Base-by-base conservation (phyloP, 225 moss, liverwort and hornwort species). In the Sphagnum tenellum region DNA sequence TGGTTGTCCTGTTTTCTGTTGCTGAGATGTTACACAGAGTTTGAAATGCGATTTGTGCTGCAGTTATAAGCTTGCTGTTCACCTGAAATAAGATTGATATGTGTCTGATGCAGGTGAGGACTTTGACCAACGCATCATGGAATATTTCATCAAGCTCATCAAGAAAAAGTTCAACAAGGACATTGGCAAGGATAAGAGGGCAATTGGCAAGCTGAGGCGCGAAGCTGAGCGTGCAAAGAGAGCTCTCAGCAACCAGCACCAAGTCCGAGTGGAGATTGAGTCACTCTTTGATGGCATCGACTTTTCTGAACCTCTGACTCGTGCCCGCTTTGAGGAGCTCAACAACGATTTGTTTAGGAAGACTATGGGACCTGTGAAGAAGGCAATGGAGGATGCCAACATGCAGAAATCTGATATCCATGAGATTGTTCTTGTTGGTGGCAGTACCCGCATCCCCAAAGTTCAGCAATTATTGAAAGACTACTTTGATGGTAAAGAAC, bases 151-250 rank as follows among this genome's bases (percentile, higher is more conserved):
- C 60, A 51, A 13, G 12, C 74, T 29, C 71, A 55, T 66, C 65
- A 66, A 66, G 54, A 66, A 55, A 55, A 66, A 66, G 55, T 66
- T 44, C 44, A 55, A 58, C 57, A 63, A 69, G 48, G 67, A 72
- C 67, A 50, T 82, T 70, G 66, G 64, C 54, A 73, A 70, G 29
- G 78, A 82, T 50, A 73, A 76, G 7, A 75, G 72, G 5, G 75
- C 78, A 13, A 44, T 82, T 56, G 67, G 78, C 64, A 78, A 68
- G 13, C 67, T 82, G 62, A 75, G 78, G 54, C 52, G 66, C 4
- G 57, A 78, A 55, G 72, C 67, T 47, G 78, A 82, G 72, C 64
- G 73, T 52, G 81, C 75, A 4, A 82, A 82, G 72, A 3, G 75
- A 45, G 47, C 70, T 5, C 75, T 82, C 5, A 76, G 76, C 65